Conservation (phyloP, 2,329 filamentous ascomycete genomes). For the Eutypa lata region DNA sequence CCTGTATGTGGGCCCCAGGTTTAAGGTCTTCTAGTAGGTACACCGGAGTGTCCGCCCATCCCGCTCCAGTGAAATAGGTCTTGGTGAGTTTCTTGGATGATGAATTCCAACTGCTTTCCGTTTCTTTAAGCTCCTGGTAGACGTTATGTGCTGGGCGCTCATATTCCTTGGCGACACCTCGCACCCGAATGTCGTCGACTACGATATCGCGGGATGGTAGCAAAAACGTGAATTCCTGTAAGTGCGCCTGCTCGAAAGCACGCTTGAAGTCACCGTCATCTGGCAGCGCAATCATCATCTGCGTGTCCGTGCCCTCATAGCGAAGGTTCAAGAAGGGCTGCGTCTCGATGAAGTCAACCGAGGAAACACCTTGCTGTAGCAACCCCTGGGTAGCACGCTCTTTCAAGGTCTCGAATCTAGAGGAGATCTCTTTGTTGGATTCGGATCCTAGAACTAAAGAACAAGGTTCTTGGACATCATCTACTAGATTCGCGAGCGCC, state of each 20-base stretch:
- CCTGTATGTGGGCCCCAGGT: slow-evolving; percentile 5
- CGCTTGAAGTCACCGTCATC: slow-evolving; percentile 8
- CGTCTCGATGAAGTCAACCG: slow-evolving; percentile 11
- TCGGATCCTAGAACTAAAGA: slow-evolving; percentile 10
- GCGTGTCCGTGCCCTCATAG: slow-evolving; percentile 19
- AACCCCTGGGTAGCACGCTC: slow-evolving; percentile 12
- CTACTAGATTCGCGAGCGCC: slow-evolving; percentile 25
- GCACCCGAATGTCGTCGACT: slow-evolving; percentile 11
- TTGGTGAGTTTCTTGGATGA: slow-evolving; percentile 1
- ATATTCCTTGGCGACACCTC: slow-evolving; percentile 10
- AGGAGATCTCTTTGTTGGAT: slow-evolving; percentile 4
- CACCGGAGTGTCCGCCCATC: slow-evolving; percentile 10
- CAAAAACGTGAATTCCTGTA: slow-evolving; percentile 11
- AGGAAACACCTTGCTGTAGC: slow-evolving; percentile 10
- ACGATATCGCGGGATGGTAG: slow-evolving; percentile 9
- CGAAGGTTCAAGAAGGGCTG: slow-evolving; percentile 19
- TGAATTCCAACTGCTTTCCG: background rate
- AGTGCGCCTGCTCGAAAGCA: slow-evolving; percentile 9
- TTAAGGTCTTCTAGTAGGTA: slow-evolving; percentile 5
- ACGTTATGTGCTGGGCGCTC: slow-evolving; percentile 12
- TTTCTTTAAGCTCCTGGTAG: slow-evolving; percentile 9
- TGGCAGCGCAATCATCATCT: slow-evolving; percentile 14
- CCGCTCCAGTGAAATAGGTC: slow-evolving; percentile 7
- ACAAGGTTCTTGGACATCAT: slow-evolving; percentile 15
- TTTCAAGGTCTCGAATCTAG: slow-evolving; percentile 6